A percentile compares a stretch with the other conserved stretches of the same genome.
These are phyloP conservation scores for Citrus cavaleriei DNA, from an alignment of 345 rosid genomes.

Conservation along the genomic window DNA sequence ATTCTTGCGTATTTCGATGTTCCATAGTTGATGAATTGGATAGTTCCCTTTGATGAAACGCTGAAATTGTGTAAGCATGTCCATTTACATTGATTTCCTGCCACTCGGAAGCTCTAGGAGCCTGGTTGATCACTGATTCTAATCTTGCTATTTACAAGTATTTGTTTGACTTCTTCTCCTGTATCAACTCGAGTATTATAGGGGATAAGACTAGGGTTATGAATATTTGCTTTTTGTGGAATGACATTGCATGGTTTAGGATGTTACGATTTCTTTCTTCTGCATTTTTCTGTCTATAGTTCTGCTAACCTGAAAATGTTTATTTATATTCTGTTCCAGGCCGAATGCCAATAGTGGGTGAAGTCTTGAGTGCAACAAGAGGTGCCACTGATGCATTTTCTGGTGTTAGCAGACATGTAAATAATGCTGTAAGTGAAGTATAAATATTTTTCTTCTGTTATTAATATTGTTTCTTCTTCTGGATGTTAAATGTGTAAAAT, in stretches of 20 bases:
- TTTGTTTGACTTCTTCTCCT: background rate
- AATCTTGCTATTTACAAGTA: background rate
- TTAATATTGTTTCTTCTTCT: background rate
- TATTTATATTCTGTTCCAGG: slow-evolving; percentile 33
- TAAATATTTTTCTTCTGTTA: background rate
- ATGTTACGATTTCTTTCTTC: background rate
- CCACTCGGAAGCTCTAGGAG: background rate
- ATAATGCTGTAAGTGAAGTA: slow-evolving; percentile 51
- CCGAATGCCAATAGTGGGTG: slow-evolving; percentile 73
- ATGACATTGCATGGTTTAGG: background rate
- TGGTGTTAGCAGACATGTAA: slow-evolving; percentile 71
- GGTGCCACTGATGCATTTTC: slow-evolving; percentile 91
- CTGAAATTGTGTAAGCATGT: background rate
- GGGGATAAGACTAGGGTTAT: background rate
- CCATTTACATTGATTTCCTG: background rate
- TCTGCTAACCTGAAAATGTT: background rate
- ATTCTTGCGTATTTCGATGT: background rate
- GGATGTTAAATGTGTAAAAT: background rate
- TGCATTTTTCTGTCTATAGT: background rate
- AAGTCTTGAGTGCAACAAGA: slow-evolving; percentile 88
- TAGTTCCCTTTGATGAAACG: background rate
- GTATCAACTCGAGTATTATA: background rate
- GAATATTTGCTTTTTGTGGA: background rate
- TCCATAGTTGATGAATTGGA: background rate
- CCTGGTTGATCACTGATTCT: background rate